Conservation (phyloP, 2,329 filamentous ascomycete genomes). For the Cordyceps pruinosa region DNA sequence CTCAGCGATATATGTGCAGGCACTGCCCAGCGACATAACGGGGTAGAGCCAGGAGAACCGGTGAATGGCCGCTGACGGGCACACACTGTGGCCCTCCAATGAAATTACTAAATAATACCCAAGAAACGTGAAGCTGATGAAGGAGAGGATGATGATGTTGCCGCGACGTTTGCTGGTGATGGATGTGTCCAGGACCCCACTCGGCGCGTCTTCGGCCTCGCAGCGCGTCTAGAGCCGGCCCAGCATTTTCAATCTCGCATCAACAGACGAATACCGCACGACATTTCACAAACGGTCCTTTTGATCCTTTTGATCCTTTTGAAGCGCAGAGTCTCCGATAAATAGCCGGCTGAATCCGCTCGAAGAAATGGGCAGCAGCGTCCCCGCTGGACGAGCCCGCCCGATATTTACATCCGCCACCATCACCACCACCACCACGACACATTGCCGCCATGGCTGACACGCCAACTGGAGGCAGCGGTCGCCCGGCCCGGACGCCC, state of each 20-base stretch:
- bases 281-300: no score
- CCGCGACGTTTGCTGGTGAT: background rate
- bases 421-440: background rate
- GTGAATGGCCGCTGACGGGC: no score
- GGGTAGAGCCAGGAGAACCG: no score
- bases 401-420: background rate
- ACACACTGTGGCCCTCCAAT: no score
- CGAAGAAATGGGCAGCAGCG: background rate
- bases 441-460: constrained; percentile 9
- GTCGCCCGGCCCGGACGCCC: background rate
- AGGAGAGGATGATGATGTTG: background rate
- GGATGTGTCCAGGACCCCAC: background rate
- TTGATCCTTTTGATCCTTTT: no score
- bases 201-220: background rate
- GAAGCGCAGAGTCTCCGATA: background rate
- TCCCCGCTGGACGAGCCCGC: background rate
- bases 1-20: no score
- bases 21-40: no score
- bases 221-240: background rate
- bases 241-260: background rate
- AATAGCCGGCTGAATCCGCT: background rate
- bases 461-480: constrained; percentile 4
- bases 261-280: background rate
- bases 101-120: background rate
- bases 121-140: background rate